Conservation (phyloP, 1,284 basidiomycete genomes). For the Inonotus obliquus region DNA sequence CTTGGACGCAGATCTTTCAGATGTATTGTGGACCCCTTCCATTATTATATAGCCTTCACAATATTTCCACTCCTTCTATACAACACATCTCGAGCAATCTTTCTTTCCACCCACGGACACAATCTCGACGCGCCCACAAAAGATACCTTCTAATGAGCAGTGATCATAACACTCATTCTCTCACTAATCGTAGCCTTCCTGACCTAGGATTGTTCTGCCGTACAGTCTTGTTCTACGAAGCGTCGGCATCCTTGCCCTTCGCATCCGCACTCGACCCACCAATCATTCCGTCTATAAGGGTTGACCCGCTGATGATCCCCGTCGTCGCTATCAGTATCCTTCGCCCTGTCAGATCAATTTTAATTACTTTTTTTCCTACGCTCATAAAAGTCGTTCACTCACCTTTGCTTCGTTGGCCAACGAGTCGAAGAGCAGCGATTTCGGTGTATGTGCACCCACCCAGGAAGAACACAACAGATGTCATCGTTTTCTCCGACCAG, state of each 20-base stretch:
- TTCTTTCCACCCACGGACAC: background rate
- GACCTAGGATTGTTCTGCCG: background rate
- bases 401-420: constrained; percentile 79
- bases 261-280: constrained; percentile 35
- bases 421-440: constrained; percentile 91
- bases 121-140: background rate
- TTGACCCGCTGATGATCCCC: constrained; percentile 76
- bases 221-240: constrained; percentile 12
- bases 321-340: constrained; percentile 87
- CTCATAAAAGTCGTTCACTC: constrained; percentile 22
- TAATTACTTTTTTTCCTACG: constrained; percentile 19
- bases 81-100: background rate
- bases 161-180: background rate
- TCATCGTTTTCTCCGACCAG: constrained; percentile 49
- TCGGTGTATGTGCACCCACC: constrained; percentile 98
- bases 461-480: constrained; percentile 95
- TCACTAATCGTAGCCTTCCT: background rate
- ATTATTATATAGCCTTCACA: too few species aligned
- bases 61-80: too few species aligned
- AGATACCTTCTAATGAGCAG: background rate
- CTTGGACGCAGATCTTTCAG: constrained; percentile 1
- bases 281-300: constrained; percentile 64
- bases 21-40: background rate
- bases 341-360: constrained; percentile 48
- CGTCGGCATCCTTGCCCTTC: constrained; percentile 33